Evolutionary conservation across 2,329 filamentous ascomycete species (phyloP).

Genomic region (Septoria petroselini): DNA sequence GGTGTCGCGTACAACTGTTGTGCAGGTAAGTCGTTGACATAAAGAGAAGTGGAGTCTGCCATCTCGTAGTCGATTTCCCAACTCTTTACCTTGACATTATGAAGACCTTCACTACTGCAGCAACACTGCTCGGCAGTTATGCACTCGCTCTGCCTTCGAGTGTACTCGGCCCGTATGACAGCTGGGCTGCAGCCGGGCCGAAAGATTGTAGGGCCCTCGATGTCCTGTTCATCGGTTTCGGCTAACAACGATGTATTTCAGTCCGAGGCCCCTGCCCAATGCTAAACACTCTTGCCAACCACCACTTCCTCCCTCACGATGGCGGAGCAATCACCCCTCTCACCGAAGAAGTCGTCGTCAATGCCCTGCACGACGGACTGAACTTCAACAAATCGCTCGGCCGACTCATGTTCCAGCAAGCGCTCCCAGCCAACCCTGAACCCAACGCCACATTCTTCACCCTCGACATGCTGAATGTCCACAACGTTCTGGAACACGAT

Average conservation of each 20-base stretch:
- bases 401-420: conserved; percentile 25
- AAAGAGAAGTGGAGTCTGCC: not conserved
- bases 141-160: not conserved
- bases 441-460: conserved; percentile 27
- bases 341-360: conserved; percentile 19
- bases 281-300: conserved; percentile 26
- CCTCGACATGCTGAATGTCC: conserved; percentile 22
- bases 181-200: not conserved
- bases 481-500: conserved; percentile 27
- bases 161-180: not conserved
- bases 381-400: conserved; percentile 23
- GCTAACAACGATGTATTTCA: not conserved
- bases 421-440: conserved; percentile 23
- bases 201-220: not conserved
- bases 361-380: conserved; percentile 22
- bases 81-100: not conserved
- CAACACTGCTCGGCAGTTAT: not conserved
- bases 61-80: not conserved
- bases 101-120: not conserved
- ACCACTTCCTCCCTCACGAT: conserved; percentile 25
- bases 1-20: not conserved
- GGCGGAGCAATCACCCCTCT: conserved; percentile 19
- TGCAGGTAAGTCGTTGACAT: not conserved
- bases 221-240: not conserved
- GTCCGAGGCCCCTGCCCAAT: conserved; percentile 12